Conservation (phyloP, 352 stramenopile genomes). For the Globisporangium nagaii region DNA sequence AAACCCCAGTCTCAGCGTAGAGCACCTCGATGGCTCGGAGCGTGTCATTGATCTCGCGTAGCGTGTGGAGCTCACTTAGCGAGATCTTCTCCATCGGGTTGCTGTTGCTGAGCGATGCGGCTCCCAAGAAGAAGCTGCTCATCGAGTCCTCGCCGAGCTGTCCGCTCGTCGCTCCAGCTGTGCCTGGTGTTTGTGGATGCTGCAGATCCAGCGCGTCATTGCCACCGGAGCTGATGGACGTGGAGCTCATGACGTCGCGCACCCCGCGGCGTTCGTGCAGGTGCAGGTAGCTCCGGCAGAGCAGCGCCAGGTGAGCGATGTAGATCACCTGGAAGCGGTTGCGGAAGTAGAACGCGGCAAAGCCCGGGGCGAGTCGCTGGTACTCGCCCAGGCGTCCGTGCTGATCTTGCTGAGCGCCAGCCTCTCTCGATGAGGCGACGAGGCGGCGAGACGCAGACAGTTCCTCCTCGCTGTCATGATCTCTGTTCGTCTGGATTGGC, state of each 20-base stretch:
- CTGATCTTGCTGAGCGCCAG: background rate
- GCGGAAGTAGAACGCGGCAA: conserved; percentile 26
- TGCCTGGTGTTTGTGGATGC: background rate
- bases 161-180: background rate
- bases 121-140: conserved; percentile 3
- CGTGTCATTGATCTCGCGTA: conserved; percentile 29
- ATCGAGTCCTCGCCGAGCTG: too few relatives aligned
- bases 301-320: conserved; percentile 25
- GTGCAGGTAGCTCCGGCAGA: conserved; percentile 43
- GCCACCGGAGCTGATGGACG: background rate
- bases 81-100: conserved; percentile 32
- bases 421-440: too few relatives aligned
- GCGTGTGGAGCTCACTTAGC: conserved; percentile 22
- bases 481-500: background rate
- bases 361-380: conserved; percentile 18
- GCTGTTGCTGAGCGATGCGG: background rate
- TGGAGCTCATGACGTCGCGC: conserved; percentile 31
- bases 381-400: conserved; percentile 13
- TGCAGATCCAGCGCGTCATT: background rate
- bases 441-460: too few relatives aligned
- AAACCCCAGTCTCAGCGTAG: conserved; percentile 22
- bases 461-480: background rate
- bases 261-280: conserved; percentile 29
- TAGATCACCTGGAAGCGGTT: conserved; percentile 27
- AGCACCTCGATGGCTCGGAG: conserved; percentile 33